phyloP scores from a whole-genome alignment of 2,329 filamentous ascomycete species.

The Scedosporium minutisporum region DNA sequence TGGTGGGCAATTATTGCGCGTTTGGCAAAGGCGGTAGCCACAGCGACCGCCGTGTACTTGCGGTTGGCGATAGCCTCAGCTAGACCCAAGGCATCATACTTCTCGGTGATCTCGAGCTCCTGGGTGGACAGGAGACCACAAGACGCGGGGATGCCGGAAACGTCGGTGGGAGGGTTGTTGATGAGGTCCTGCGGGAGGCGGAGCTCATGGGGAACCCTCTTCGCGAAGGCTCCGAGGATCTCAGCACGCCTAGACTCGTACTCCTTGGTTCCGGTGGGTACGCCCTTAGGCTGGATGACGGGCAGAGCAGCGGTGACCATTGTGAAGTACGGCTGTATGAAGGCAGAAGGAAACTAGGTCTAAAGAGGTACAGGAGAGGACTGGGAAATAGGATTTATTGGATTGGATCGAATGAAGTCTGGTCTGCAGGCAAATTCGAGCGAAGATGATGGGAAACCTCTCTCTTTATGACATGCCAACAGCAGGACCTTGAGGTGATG shows the following conservation, averaged over 20 bases:
- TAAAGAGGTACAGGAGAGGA: not conserved
- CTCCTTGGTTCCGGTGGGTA: conserved; percentile 13
- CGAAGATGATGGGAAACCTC: too few species aligned
- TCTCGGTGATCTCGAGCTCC: conserved; percentile 40
- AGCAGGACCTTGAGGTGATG: too few species aligned
- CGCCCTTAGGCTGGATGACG: conserved; percentile 11
- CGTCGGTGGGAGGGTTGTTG: conserved; percentile 15
- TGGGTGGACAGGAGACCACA: conserved; percentile 32
- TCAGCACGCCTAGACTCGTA: conserved; percentile 15
- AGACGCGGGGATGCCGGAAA: conserved; percentile 19
- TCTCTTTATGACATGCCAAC: too few species aligned
- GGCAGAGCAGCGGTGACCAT: conserved; percentile 3
- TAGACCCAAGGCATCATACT: conserved; percentile 31
- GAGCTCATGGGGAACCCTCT: conserved; percentile 20
- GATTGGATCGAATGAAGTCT: not conserved
- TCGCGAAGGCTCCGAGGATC: conserved; percentile 20
- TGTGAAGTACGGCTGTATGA: not conserved
- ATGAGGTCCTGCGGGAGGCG: conserved; percentile 18
- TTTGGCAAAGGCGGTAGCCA: conserved; percentile 44
- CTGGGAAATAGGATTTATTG: not conserved
- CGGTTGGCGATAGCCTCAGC: conserved; percentile 25
- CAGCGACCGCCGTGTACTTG: conserved; percentile 27
- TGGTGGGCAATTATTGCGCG: conserved; percentile 47
- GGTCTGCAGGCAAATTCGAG: not conserved
- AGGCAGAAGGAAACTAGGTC: not conserved